phyloP scores from a whole-genome alignment of 495 filamentous ascomycete species.

The Lasiosphaeris hirsuta region DNA sequence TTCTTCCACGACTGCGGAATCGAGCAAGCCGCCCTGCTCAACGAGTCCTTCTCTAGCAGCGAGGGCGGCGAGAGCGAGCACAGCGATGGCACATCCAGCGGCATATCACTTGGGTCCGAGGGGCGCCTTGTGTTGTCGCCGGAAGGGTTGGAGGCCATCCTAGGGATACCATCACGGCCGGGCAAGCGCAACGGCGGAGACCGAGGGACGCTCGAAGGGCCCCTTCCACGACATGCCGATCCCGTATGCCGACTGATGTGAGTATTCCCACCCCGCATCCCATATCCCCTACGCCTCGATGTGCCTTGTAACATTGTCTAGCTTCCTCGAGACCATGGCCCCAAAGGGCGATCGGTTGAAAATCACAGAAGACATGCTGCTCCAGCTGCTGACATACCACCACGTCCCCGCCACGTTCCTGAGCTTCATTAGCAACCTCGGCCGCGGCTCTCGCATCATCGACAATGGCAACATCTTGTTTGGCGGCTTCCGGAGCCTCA shows the following conservation, averaged over 20 bases:
- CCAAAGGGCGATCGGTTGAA: not conserved
- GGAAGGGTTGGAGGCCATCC: not conserved
- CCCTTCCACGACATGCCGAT: not conserved
- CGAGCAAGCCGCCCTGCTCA: not conserved
- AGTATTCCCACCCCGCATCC: not conserved
- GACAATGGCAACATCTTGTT: slow-evolving; percentile 4
- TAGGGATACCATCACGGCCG: not conserved
- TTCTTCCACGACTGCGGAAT: slow-evolving; percentile 2
- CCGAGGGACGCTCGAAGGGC: too few relatives aligned
- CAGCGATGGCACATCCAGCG: too few relatives aligned
- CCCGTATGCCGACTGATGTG: slow-evolving; percentile 10
- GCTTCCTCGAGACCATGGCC: not conserved
- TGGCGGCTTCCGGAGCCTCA: slow-evolving; percentile 8
- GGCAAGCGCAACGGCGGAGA: not conserved
- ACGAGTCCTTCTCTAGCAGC: not conserved
- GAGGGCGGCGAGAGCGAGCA: too few relatives aligned
- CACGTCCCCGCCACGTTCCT: slow-evolving; percentile 15
- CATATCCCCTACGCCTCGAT: too few relatives aligned
- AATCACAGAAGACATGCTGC: slow-evolving; percentile 16
- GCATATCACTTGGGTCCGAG: too few relatives aligned
- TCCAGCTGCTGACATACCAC: slow-evolving; percentile 18
- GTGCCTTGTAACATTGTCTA: not conserved
- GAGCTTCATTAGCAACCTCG: slow-evolving; percentile 7
- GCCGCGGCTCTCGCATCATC: not conserved
- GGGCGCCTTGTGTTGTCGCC: too few relatives aligned